These are phyloP conservation scores for Saccharomyces hybrid DNA, from an alignment of 1,139 yeast genomes.

Conservation along the genomic window DNA sequence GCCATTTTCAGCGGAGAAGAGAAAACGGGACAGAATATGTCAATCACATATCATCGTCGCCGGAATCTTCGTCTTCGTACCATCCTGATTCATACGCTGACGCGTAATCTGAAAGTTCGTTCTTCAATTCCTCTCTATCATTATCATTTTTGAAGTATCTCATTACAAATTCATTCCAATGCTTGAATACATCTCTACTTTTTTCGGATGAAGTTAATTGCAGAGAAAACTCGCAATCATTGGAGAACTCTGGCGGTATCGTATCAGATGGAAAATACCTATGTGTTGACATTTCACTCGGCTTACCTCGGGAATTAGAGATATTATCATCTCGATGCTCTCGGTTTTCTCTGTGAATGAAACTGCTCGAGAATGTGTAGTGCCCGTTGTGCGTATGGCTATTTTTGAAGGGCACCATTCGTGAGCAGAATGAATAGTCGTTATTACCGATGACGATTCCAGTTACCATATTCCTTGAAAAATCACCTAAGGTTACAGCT, in stretches of 20 bases:
- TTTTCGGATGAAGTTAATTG: constrained; percentile 41
- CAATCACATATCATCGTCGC: constrained; percentile 22
- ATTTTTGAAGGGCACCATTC: constrained; percentile 11
- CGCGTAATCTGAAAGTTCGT: constrained; percentile 44
- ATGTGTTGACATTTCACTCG: constrained; percentile 15
- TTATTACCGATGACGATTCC: constrained; percentile 10
- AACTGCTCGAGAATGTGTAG: constrained; percentile 32
- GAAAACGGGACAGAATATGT: not conserved
- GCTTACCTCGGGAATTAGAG: constrained; percentile 8
- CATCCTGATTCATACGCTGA: constrained; percentile 54
- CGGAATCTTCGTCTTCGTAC: constrained; percentile 39
- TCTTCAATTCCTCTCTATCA: constrained; percentile 59
- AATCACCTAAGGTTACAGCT: constrained; percentile 18
- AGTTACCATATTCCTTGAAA: constrained; percentile 20
- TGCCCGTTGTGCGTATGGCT: constrained; percentile 4
- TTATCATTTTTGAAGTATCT: constrained; percentile 43
- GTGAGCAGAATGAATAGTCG: constrained; percentile 20
- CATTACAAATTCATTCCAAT: constrained; percentile 42
- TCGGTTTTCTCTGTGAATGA: constrained; percentile 28
- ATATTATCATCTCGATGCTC: constrained; percentile 1
- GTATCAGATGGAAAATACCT: constrained; percentile 31
- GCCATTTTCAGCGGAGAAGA: not conserved
- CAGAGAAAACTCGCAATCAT: constrained; percentile 16
- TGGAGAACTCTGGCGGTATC: constrained; percentile 29
- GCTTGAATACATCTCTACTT: constrained; percentile 40